Conservation (phyloP, 2,329 filamentous ascomycete species). For the Stemphylium vesicarium region DNA sequence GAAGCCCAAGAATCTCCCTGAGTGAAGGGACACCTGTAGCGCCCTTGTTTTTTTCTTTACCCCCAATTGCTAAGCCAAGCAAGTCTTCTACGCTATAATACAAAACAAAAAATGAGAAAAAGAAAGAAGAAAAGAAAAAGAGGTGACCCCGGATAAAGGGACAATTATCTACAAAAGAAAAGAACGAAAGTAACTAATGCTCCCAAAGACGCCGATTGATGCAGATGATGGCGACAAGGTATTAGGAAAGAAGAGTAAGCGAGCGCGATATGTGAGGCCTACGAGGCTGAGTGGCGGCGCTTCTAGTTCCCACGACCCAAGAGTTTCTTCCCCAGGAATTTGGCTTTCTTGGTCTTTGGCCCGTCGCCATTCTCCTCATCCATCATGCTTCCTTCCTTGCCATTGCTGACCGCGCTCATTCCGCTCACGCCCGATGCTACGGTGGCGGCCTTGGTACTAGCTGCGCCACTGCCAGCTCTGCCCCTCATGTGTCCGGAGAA, state of each 20-base stretch:
- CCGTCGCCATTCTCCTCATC: constrained; percentile 6
- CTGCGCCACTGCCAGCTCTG: constrained; percentile 17
- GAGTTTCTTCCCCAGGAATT: constrained; percentile 23
- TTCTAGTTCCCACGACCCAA: constrained; percentile 17
- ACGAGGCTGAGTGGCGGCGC: not conserved
- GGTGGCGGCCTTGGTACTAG: constrained; percentile 21
- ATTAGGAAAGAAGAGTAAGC: too few relatives aligned
- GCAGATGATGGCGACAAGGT: too few relatives aligned
- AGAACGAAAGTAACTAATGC: not conserved
- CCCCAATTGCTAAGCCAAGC: too few relatives aligned
- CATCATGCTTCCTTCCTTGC: not conserved
- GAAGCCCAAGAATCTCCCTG: too few relatives aligned
- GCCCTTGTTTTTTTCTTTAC: too few relatives aligned
- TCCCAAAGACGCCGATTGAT: too few relatives aligned
- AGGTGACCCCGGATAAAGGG: not conserved
- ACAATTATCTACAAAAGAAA: not conserved
- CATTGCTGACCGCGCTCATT: not conserved
- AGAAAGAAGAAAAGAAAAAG: not conserved
- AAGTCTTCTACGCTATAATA: not conserved
- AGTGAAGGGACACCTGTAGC: too few relatives aligned
- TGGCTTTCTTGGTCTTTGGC: constrained; percentile 23
- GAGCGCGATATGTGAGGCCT: too few relatives aligned
- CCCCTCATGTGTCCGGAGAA: constrained; percentile 28
- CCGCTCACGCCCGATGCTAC: constrained; percentile 10
- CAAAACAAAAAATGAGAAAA: not conserved